Conservation (phyloP, 208 protist genomes). For the Acanthamoeba sp. region DNA sequence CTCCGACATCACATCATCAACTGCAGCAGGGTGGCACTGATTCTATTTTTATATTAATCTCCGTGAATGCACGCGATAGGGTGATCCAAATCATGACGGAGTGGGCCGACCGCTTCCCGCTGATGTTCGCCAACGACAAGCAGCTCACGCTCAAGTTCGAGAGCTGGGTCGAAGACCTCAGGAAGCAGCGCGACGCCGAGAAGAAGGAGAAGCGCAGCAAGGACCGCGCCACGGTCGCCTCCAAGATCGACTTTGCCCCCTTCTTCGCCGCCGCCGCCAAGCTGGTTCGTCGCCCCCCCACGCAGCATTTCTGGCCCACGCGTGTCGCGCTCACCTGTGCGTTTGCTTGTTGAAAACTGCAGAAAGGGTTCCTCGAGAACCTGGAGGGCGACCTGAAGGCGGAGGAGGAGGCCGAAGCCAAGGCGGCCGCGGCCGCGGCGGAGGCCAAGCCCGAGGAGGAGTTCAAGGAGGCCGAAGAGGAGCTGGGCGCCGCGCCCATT, state of each 20-base stretch:
- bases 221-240: constrained; percentile 29
- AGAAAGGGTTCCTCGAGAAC: background rate
- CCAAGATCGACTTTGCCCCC: constrained; percentile 61
- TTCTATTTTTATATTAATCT: background rate
- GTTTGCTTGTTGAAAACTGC: background rate
- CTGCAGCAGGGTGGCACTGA: no score
- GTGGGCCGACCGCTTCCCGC: constrained; percentile 31
- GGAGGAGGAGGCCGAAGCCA: constrained; percentile 35
- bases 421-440: background rate
- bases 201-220: constrained; percentile 71
- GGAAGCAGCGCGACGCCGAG: constrained; percentile 22
- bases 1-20: no score
- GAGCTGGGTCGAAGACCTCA: background rate
- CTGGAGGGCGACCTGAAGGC: constrained; percentile 38
- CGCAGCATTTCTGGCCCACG: no score
- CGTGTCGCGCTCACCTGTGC: background rate
- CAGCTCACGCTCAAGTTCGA: background rate
- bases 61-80: background rate
- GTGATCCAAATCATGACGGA: constrained; percentile 36
- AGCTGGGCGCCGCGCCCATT: background rate
- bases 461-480: background rate
- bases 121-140: constrained; percentile 15
- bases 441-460: constrained; percentile 11
- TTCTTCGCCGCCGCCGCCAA: constrained; percentile 54
- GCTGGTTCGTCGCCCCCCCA: background rate